These are phyloP conservation scores for Phytophthora macrochlamydospora DNA, from an alignment of 352 stramenopile genomes.

Conservation along the genomic window DNA sequence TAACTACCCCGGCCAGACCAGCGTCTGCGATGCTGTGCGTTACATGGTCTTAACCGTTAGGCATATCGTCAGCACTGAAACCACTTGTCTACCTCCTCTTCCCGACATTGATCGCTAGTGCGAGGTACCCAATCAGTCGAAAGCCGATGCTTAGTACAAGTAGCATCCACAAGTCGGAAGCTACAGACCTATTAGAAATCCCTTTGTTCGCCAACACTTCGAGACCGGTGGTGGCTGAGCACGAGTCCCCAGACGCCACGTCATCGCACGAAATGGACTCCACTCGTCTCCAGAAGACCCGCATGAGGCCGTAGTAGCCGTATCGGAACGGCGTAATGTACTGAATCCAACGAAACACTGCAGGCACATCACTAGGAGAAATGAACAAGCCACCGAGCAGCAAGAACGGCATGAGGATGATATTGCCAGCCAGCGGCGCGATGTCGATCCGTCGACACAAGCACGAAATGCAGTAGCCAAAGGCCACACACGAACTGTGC, in stretches of 20 bases:
- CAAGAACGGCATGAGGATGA: constrained; percentile 49
- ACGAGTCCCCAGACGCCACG: constrained; percentile 14
- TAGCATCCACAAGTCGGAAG: constrained; percentile 28
- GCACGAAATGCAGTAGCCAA: constrained; percentile 59
- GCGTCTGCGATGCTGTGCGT: too few species aligned
- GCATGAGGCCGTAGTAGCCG: constrained; percentile 54
- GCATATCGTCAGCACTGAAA: neutral
- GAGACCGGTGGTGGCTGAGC: constrained; percentile 29
- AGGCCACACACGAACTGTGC: constrained; percentile 39
- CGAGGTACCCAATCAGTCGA: constrained; percentile 32
- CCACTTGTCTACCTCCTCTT: constrained; percentile 19
- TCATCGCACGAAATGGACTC: constrained; percentile 42
- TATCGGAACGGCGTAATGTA: constrained; percentile 62
- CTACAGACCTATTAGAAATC: constrained; percentile 32
- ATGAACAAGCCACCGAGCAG: constrained; percentile 59
- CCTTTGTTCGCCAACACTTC: constrained; percentile 42
- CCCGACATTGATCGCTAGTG: constrained; percentile 27
- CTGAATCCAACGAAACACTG: constrained; percentile 49
- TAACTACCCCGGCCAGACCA: neutral
- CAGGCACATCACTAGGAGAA: constrained; percentile 40
- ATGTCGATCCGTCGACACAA: constrained; percentile 43
- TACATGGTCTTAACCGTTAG: too few species aligned
- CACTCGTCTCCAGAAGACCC: constrained; percentile 48
- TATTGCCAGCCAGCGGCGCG: constrained; percentile 41
- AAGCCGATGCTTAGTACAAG: constrained; percentile 38